Evolutionary conservation across 257 asterid genomes (phyloP).

Genomic region (Galeopsis tetrahit): DNA sequence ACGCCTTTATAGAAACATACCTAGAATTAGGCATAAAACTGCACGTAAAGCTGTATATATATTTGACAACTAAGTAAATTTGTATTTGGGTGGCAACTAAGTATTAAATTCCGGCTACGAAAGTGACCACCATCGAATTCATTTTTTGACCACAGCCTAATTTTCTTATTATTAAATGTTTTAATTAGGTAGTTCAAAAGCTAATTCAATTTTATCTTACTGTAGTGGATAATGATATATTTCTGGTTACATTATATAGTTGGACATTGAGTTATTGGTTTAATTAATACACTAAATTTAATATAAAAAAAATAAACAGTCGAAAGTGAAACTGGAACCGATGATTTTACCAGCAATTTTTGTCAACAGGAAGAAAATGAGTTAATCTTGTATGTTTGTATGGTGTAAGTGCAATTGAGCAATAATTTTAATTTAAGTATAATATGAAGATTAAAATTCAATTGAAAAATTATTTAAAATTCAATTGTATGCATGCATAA

Average conservation of each 20-base stretch:
- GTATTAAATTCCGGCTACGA: conserved; percentile 9
- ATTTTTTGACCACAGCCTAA: not conserved
- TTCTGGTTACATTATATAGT: not conserved
- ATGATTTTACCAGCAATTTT: too few species aligned
- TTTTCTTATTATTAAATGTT: not conserved
- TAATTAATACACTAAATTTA: too few species aligned
- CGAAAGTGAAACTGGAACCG: not conserved
- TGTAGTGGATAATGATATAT: not conserved
- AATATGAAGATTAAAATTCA: too few species aligned
- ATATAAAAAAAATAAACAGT: too few species aligned
- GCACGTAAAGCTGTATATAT: not conserved
- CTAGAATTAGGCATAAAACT: conserved; percentile 29
- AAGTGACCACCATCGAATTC: conserved; percentile 18
- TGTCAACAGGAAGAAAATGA: not conserved
- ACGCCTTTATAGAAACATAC: conserved; percentile 8
- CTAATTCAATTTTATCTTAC: not conserved
- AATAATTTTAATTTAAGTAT: too few species aligned
- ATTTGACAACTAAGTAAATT: not conserved
- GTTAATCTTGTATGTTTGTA: too few species aligned
- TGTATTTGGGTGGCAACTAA: not conserved
- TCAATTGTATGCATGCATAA: too few species aligned
- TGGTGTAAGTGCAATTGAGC: too few species aligned
- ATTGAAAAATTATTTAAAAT: too few species aligned
- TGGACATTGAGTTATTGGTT: too few species aligned
- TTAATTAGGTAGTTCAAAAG: not conserved